Evolutionary conservation across 306 rosid genomes (phyloP).

Genomic region (Prunus mongolica): DNA sequence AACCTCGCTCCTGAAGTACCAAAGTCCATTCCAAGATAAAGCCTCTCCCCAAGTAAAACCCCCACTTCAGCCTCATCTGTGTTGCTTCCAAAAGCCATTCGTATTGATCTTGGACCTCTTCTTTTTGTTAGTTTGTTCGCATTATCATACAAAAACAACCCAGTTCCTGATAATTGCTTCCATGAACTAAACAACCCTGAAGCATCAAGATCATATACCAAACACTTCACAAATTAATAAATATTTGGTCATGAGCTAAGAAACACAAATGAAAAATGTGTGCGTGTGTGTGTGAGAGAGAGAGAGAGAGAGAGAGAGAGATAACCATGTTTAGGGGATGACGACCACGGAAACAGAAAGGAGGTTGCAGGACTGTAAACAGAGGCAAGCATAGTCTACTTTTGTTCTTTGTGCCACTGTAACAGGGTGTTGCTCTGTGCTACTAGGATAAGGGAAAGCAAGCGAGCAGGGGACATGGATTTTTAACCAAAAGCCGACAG

Average conservation of each 20-base stretch:
- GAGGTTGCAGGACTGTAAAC: slow-evolving; percentile 26
- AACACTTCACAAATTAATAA: background rate
- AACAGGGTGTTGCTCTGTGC: background rate
- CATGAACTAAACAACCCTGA: slow-evolving; percentile 19
- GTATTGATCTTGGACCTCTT: slow-evolving; percentile 26
- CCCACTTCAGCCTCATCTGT: slow-evolving; percentile 19
- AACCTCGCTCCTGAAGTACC: slow-evolving; percentile 94
- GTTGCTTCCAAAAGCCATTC: slow-evolving; percentile 37
- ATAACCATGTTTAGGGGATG: slow-evolving; percentile 33
- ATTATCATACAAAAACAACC: slow-evolving; percentile 13
- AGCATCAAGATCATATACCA: slow-evolving; percentile 3
- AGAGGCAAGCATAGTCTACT: slow-evolving; percentile 30
- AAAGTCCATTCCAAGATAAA: slow-evolving; percentile 88
- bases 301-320: background rate
- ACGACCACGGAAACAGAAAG: slow-evolving; percentile 15
- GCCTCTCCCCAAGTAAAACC: slow-evolving; percentile 31
- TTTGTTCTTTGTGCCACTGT: background rate
- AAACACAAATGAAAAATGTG: background rate
- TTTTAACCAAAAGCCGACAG: background rate
- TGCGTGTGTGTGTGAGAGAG: background rate
- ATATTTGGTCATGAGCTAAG: background rate
- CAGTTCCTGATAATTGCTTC: slow-evolving; percentile 28
- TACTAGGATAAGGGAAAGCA: background rate
- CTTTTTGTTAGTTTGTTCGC: slow-evolving; percentile 1
- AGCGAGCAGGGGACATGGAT: background rate